These are phyloP conservation scores for Fraxinus nigra DNA, from an alignment of 305 asterid species.

Conservation along the genomic window DNA sequence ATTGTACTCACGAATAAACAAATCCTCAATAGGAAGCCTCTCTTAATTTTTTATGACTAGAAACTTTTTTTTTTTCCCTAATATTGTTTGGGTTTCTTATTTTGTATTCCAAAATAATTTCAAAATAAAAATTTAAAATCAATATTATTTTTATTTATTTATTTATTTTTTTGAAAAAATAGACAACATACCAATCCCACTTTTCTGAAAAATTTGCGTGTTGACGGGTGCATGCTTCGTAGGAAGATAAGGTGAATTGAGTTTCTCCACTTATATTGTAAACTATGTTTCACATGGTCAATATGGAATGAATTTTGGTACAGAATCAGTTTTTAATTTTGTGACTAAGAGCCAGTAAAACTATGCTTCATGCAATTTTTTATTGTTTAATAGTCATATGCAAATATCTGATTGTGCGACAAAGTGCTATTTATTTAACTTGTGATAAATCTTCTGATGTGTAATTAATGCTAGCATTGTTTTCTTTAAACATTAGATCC, in stretches of 20 bases:
- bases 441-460: neutral
- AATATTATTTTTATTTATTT: neutral
- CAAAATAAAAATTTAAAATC: neutral
- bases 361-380: neutral
- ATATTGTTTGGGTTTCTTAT: neutral
- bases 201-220: neutral
- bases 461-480: neutral
- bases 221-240: neutral
- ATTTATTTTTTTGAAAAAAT: neutral
- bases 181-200: neutral
- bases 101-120: neutral
- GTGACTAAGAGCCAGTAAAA: neutral
- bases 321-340: neutral
- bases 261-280: neutral
- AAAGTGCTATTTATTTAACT: neutral
- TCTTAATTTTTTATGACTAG: neutral
- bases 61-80: neutral
- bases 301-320: neutral
- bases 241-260: neutral
- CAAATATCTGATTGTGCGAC: neutral
- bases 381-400: neutral
- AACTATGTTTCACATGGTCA: neutral
- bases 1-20: neutral
- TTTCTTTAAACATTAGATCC: conserved; percentile 15
- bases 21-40: neutral